These are phyloP conservation scores for Salix viminalis DNA, from an alignment of 345 rosid genomes.

Conservation along the genomic window DNA sequence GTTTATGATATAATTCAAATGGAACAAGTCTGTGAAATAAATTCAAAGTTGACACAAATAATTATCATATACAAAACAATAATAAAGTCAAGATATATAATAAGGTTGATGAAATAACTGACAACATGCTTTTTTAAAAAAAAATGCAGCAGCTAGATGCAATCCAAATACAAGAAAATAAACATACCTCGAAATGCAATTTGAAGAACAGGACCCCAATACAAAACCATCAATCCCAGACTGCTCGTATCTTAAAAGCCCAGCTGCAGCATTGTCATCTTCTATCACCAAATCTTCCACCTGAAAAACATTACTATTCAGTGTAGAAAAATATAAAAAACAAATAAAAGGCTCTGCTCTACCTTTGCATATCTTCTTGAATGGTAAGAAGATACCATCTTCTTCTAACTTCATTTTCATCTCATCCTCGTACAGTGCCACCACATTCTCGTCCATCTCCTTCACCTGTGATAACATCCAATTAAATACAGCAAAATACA, in stretches of 20 bases:
- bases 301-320: slow-evolving; percentile 29
- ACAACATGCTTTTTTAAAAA: too few relatives aligned
- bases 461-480: slow-evolving; percentile 19
- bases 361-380: slow-evolving; percentile 45
- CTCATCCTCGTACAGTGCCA: slow-evolving; percentile 45
- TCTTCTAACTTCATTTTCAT: slow-evolving; percentile 40
- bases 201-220: neutral
- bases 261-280: slow-evolving; percentile 60
- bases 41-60: too few relatives aligned
- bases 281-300: slow-evolving; percentile 69
- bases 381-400: slow-evolving; percentile 45
- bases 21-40: too few relatives aligned
- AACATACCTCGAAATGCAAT: too few relatives aligned
- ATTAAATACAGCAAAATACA: neutral
- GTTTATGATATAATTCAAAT: too few relatives aligned
- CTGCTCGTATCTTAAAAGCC: slow-evolving; percentile 46
- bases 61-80: too few relatives aligned
- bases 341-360: neutral
- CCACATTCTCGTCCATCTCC: slow-evolving; percentile 64
- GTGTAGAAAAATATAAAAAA: neutral
- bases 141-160: too few relatives aligned
- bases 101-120: too few relatives aligned
- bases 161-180: too few relatives aligned
- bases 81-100: too few relatives aligned
- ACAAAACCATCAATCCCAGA: slow-evolving; percentile 53